Evolutionary conservation across 2,329 filamentous ascomycete species (phyloP), one percentile per base, ranked within the genome.

Genomic region (Fonsecaea pugnacius): DNA sequence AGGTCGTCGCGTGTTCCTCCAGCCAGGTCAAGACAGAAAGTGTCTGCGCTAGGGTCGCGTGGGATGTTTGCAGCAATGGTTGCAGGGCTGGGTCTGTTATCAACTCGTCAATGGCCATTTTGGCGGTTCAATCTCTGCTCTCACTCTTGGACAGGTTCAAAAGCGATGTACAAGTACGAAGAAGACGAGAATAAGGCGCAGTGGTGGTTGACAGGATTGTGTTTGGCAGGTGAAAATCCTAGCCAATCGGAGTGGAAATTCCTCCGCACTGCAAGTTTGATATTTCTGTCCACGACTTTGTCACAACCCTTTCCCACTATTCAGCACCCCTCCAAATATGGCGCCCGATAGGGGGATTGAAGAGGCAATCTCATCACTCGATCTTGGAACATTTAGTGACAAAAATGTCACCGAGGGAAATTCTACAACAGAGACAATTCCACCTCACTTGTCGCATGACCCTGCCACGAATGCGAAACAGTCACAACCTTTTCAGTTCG

Each of bases 401-500:
- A 14, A 43, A n/a, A 18, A 46, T 14, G 46, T 14, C 6, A 53
- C 27, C 18, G 27, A 30, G 10, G 40, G 30, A 24, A 21, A 51
- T 35, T 5, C 33, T n/a, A 21, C 8, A 1, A 8, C 57, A 35
- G 48, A 58, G 33, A 51, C 60, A 12, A 57, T 85, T 33, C 84
- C 86, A 60, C 76, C 87, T 38, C 86, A 90, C 72, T 87, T 88
- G 69, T 91, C 89, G 24, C 89, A 93, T 76, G 84, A 90, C 73
- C 87, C 90, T 43, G 72, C 81, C 65, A 88, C 89, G 76, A 95
- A 92, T 76, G 82, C 90, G 79, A 98, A 98, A 81, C 87, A 92
- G 72, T 91, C 82, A 74, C 92, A 97, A 74, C 95, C 95, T 18
- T 99, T 98, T 78, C 90, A 96, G 78, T 99, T 99, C 77, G 95